Conservation (phyloP, 2,329 filamentous ascomycete genomes). For the Fusarium brevicatenulatum region DNA sequence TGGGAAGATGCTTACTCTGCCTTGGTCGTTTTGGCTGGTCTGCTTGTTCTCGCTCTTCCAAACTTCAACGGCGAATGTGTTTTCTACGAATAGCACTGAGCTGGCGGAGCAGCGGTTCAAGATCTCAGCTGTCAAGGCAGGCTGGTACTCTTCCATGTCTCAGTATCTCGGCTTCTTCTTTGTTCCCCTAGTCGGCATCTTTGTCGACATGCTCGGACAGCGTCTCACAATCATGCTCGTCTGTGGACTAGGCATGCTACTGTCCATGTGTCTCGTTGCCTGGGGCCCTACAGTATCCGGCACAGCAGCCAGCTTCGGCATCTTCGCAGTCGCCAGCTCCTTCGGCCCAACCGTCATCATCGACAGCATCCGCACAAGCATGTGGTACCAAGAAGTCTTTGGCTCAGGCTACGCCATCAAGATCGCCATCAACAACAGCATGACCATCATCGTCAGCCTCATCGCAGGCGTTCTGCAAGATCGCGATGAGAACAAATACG, state of each 20-base stretch:
- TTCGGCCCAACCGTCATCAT: conserved; percentile 69
- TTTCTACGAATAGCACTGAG: conserved; percentile 68
- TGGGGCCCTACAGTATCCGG: conserved; percentile 61
- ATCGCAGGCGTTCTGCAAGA: conserved; percentile 69
- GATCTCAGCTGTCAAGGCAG: conserved; percentile 63
- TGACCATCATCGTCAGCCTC: conserved; percentile 69
- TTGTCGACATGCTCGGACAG: conserved; percentile 66
- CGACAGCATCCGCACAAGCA: conserved; percentile 67
- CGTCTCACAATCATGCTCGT: conserved; percentile 64
- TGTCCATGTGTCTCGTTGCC: conserved; percentile 65
- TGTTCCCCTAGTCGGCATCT: conserved; percentile 64
- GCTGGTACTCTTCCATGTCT: conserved; percentile 68
- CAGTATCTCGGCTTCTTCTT: conserved; percentile 69
- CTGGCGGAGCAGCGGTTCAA: conserved; percentile 69
- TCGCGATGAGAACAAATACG: conserved; percentile 64
- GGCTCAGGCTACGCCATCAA: conserved; percentile 70
- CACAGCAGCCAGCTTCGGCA: conserved; percentile 67
- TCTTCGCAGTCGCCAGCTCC: conserved; percentile 65
- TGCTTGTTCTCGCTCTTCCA: conserved; percentile 67
- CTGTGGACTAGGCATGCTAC: conserved; percentile 59
- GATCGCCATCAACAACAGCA: conserved; percentile 70
- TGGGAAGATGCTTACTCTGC: conserved; percentile 64
- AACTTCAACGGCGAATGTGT: conserved; percentile 65
- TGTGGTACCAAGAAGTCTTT: conserved; percentile 70
- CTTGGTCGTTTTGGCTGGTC: conserved; percentile 69